phyloP scores from a whole-genome alignment of 1,139 yeast genomes.

The Saccharomyces hybrid region DNA sequence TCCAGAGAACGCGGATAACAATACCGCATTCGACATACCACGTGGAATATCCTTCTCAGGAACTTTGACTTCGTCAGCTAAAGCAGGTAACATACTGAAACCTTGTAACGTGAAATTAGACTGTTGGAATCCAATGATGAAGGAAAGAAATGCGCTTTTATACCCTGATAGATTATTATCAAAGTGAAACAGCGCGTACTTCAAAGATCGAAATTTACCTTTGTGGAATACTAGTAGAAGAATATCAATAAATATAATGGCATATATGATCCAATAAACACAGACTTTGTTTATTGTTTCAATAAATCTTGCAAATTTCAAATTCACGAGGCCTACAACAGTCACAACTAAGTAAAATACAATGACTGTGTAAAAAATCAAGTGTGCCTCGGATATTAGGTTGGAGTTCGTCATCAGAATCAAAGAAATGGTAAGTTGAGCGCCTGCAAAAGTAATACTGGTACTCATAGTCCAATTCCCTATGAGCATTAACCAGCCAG shows the following conservation, averaged over 20 bases:
- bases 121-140: slow-evolving; percentile 67
- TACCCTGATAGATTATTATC: slow-evolving; percentile 69
- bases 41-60: slow-evolving; percentile 75
- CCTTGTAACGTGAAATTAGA: slow-evolving; percentile 76
- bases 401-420: slow-evolving; percentile 52
- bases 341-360: slow-evolving; percentile 51
- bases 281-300: slow-evolving; percentile 59
- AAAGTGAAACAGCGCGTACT: slow-evolving; percentile 56
- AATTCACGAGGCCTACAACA: slow-evolving; percentile 53
- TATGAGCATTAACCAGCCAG: slow-evolving; percentile 65
- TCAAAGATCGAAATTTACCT: slow-evolving; percentile 50
- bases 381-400: slow-evolving; percentile 45
- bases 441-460: slow-evolving; percentile 64
- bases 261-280: slow-evolving; percentile 65
- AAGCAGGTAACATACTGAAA: slow-evolving; percentile 71
- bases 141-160: slow-evolving; percentile 53
- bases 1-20: slow-evolving; percentile 60
- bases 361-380: slow-evolving; percentile 42
- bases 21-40: slow-evolving; percentile 61
- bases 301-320: slow-evolving; percentile 49
- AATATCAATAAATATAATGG: slow-evolving; percentile 61
- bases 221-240: slow-evolving; percentile 50
- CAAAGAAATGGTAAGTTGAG: slow-evolving; percentile 60
- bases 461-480: slow-evolving; percentile 75
- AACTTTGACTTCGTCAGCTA: slow-evolving; percentile 71